These are phyloP conservation scores for Nepenthes mirabilis DNA, from an alignment of 148 eudicot species.

Conservation along the genomic window DNA sequence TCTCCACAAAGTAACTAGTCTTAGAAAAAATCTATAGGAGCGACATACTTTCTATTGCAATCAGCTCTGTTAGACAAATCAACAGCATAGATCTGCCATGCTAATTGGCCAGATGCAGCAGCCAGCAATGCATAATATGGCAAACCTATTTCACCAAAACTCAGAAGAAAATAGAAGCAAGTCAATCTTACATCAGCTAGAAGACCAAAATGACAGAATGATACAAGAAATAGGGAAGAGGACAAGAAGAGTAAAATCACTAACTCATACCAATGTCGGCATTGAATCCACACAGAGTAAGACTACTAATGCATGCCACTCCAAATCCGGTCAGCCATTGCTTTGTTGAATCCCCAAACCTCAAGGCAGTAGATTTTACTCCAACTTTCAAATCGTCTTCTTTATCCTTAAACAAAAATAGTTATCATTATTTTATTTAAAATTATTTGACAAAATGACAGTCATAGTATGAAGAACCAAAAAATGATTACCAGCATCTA, in stretches of 20 bases:
- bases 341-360: constrained; percentile 81
- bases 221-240: background rate
- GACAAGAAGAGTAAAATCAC: background rate
- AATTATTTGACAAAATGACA: no score
- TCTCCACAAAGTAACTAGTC: background rate
- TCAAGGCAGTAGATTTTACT: constrained; percentile 87
- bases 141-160: constrained; percentile 52
- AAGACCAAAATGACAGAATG: background rate
- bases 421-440: background rate
- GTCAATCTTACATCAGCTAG: no score
- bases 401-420: constrained; percentile 45
- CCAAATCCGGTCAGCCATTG: constrained; percentile 78
- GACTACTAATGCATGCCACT: constrained; percentile 55
- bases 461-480: no score
- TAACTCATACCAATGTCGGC: constrained; percentile 53
- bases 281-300: constrained; percentile 67
- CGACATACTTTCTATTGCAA: constrained; percentile 72
- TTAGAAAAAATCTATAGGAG: background rate
- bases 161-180: background rate
- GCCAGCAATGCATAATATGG: constrained; percentile 58
- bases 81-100: constrained; percentile 78
- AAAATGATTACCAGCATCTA: no score
- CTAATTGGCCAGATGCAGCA: constrained; percentile 62
- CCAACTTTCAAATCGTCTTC: constrained; percentile 89
- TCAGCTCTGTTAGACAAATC: constrained; percentile 70